Evolutionary conservation across 2,329 filamentous ascomycete species (phyloP), one percentile per base, ranked within the genome.

Genomic region (Lasiodiplodia sp.): DNA sequence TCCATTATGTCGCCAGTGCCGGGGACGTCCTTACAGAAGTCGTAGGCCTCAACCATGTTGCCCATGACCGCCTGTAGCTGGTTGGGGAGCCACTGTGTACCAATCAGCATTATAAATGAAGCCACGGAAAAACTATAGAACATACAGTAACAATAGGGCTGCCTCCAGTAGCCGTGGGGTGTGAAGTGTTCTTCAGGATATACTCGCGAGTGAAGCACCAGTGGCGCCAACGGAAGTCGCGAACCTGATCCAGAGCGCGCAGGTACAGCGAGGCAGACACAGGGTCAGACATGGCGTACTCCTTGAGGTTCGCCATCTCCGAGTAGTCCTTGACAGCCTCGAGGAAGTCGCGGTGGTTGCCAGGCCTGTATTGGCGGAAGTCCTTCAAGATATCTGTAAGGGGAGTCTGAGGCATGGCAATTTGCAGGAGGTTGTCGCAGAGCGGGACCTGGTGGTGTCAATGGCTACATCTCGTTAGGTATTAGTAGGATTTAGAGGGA

Each of bases 121-220:
- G 40, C 18, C n/a, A 60, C 3, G 16, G 14, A 18, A 3, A 25
- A 10, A 25, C 3, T 10, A 25, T 23, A 63, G 21, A 23, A 77
- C 79, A 73, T 75, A 82, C 81, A 2, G 91, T 94, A 18, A 94
- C 91, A 70, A 95, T 94, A 3, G 92, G 92, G 72, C 89, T 92
- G 21, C 92, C 92, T 2, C 92, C 92, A 0, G 92, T 95, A 0
- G 92, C 92, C 2, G 90, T 93, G 0, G 92, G 91, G 76, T 95
- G 91, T 21, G 82, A 83, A 0, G 90, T 94, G 75, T 88, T 87
- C 84, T 93, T 93, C 71, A 95, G 85, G 73, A 95, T 94, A 77
- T 95, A 95, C 83, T 94, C 92, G 69, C 92, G 86, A 2, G 91
- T 92, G 76, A 95, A 95, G 78, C 91, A 92, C 92, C 92, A 95